Base-by-base conservation (phyloP, 78 protist genomes). In the Guillardia theta region DNA sequence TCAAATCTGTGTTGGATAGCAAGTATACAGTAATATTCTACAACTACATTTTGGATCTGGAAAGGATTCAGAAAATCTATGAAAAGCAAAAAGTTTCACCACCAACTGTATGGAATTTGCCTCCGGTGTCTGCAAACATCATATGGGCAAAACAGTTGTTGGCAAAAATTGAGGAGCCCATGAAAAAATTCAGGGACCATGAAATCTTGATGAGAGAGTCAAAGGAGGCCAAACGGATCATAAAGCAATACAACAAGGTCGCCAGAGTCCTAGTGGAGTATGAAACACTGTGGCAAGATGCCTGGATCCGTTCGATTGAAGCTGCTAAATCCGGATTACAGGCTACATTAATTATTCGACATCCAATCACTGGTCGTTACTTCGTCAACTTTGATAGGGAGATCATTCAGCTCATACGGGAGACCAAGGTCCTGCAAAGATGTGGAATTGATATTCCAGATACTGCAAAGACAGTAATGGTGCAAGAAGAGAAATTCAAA, bases 91-190 rank as follows among this genome's bases (percentile, higher is more conserved):
- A 94, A 88, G 53, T 24, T 3, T 0, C 62, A 88, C 97, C 98
- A 4, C 97, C 98, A 0, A 9, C 94, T 10, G 78, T 96, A 41
- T 96, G 98, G 48, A 95, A 97, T 95, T 4, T 78, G 33, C 95
- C 98, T 27, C 98, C 98, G 10, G 95, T 97, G 15, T 39, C 97
- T 0, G 98, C 97, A 4, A 6, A 83, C 93, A 95, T 97, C 36
- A 39, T 83, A 4, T 97, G 97, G 98, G 87, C 96, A 4, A 87
- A 97, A 0, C 97, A 97, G 83, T 92, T 97, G 33, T 80, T 96
- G 88, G 43, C 93, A 22, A 76, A 93, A 9, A 95, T 97, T 50
- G 97, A 97, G 95, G 94, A 33, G 50, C 98, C 98, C 33, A 97
- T 97, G 97, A 1, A n/a, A 15, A 58, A 39, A 77, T 97, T 96